Conservation (phyloP, 1,284 basidiomycete species). For the Mycena citricolor region DNA sequence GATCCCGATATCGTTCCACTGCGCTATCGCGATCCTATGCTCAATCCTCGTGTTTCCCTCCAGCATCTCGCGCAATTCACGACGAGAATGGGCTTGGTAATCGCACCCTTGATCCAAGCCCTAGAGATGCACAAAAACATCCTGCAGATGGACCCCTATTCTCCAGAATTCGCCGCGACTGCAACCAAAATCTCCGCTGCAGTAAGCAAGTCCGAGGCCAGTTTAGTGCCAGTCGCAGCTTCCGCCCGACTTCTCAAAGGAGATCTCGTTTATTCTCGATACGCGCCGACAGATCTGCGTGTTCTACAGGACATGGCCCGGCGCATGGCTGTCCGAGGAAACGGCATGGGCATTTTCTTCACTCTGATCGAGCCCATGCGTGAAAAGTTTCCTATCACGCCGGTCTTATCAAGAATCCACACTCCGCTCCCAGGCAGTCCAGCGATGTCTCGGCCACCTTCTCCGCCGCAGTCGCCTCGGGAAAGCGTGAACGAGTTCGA, state of each 20-base stretch:
- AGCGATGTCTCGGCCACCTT: conserved; percentile 20
- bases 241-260: conserved; percentile 56
- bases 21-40: conserved; percentile 52
- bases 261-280: conserved; percentile 66
- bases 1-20: conserved; percentile 63
- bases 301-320: conserved; percentile 52
- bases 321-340: conserved; percentile 55
- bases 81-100: conserved; percentile 48
- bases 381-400: conserved; percentile 57
- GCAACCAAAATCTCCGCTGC: conserved; percentile 35
- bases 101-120: conserved; percentile 51
- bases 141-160: conserved; percentile 46
- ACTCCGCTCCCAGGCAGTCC: conserved; percentile 33
- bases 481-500: conserved; percentile 7
- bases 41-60: conserved; percentile 66
- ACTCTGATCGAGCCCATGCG: conserved; percentile 58
- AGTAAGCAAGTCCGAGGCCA: conserved; percentile 53
- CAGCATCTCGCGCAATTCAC: conserved; percentile 67
- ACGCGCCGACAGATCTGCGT: conserved; percentile 59
- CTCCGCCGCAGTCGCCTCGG: conserved; percentile 12
- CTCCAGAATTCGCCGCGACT: conserved; percentile 43
- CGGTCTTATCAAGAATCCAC: conserved; percentile 40
- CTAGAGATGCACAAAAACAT: conserved; percentile 49
- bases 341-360: conserved; percentile 70
- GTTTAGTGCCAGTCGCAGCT: conserved; percentile 53